Percentiles rank a stretch among this genome's conserved stretches.
Evolutionary conservation across 306 rosid species (phyloP).

Genomic region (Rosa rugosa): DNA sequence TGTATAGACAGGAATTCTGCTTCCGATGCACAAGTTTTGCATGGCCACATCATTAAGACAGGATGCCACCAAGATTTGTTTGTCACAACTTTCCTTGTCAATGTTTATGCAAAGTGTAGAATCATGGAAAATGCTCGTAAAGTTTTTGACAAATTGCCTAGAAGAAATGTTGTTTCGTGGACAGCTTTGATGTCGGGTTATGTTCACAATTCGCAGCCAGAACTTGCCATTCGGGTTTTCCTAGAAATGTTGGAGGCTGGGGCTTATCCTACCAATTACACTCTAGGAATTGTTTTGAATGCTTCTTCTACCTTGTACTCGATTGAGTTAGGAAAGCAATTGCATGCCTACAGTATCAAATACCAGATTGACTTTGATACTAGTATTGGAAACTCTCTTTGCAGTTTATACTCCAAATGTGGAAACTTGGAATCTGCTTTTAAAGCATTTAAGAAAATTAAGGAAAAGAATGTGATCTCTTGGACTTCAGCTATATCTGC

Average conservation of each 20-base stretch:
- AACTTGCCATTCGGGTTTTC: constrained; percentile 50
- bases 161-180: constrained; percentile 63
- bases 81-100: constrained; percentile 51
- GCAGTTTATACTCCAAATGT: constrained; percentile 77
- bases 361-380: constrained; percentile 61
- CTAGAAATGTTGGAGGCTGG: constrained; percentile 67
- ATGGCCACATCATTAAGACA: constrained; percentile 66
- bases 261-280: constrained; percentile 62
- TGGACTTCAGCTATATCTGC: constrained; percentile 84
- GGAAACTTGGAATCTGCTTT: constrained; percentile 50
- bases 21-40: constrained; percentile 46
- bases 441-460: constrained; percentile 55
- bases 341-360: constrained; percentile 72
- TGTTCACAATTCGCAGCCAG: constrained; percentile 56
- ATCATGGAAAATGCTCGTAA: constrained; percentile 57
- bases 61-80: constrained; percentile 59
- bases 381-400: constrained; percentile 77
- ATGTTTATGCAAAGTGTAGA: constrained; percentile 70
- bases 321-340: constrained; percentile 58
- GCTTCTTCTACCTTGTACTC: constrained; percentile 59
- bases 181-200: constrained; percentile 70
- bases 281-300: constrained; percentile 62
- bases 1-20: constrained; percentile 50
- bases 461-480: constrained; percentile 71
- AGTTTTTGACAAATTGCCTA: constrained; percentile 53